These are phyloP conservation scores for Phlebiopsis gigantea DNA, from an alignment of 768 basidiomycete genomes.

Conservation along the genomic window DNA sequence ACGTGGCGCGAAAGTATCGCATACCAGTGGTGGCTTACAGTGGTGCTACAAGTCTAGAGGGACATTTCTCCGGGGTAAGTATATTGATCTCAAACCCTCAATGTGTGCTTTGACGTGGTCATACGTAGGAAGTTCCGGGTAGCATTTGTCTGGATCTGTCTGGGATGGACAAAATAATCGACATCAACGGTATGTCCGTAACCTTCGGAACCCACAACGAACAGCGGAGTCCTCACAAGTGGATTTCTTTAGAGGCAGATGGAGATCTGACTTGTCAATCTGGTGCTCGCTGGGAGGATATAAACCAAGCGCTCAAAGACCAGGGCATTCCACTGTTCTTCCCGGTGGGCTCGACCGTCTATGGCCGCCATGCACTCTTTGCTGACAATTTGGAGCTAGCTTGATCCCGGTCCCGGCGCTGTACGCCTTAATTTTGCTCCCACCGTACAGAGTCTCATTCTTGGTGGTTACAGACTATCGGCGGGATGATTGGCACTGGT, in stretches of 20 bases:
- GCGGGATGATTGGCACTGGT: constrained; percentile 85
- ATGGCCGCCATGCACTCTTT: not conserved
- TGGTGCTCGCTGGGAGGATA: constrained; percentile 73
- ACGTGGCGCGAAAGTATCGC: constrained; percentile 64
- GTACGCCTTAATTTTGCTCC: constrained; percentile 31
- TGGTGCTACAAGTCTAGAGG: constrained; percentile 85
- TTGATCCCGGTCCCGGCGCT: constrained; percentile 39
- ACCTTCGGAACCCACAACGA: not conserved
- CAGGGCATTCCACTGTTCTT: constrained; percentile 79
- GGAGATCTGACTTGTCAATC: constrained; percentile 72
- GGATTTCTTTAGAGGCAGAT: constrained; percentile 45
- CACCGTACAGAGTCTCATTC: not conserved
- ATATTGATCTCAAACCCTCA: not conserved
- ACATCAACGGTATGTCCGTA: constrained; percentile 38
- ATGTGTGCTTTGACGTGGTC: not conserved
- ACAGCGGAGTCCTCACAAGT: constrained; percentile 15
- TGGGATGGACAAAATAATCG: constrained; percentile 57
- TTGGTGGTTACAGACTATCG: constrained; percentile 52
- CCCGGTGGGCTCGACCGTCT: constrained; percentile 48
- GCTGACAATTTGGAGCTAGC: constrained; percentile 8
- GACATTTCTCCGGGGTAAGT: constrained; percentile 73
- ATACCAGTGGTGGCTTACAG: constrained; percentile 78
- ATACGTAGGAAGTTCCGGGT: constrained; percentile 36
- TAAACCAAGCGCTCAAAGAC: constrained; percentile 64
- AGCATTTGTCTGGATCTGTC: constrained; percentile 61